Conservation (phyloP, 768 basidiomycete genomes). For the Suillus cothurnatus region DNA sequence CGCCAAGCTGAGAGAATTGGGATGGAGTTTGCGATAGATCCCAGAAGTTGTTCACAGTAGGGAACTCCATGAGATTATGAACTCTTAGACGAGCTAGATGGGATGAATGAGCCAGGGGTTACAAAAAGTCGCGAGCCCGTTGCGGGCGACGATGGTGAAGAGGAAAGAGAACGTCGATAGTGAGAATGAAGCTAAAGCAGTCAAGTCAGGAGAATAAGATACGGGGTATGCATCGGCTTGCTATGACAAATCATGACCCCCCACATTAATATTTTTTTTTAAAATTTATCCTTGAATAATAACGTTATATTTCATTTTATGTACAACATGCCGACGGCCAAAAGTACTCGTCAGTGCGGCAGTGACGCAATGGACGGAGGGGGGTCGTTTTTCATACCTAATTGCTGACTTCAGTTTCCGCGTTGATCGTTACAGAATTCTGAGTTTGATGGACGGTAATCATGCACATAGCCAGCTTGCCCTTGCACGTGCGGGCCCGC, state of each 20-base stretch:
- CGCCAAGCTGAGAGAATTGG: constrained; percentile 62
- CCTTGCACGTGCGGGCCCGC: constrained; percentile 4
- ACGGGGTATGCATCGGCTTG: constrained; percentile 4
- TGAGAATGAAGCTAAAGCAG: constrained; percentile 1
- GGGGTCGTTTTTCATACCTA: not conserved
- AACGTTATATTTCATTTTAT: not conserved
- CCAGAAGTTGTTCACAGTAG: constrained; percentile 59
- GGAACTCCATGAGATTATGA: constrained; percentile 31
- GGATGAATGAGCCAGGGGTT: not conserved
- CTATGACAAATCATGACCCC: constrained; percentile 11
- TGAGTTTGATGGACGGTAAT: constrained; percentile 7
- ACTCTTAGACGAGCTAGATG: not conserved
- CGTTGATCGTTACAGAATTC: constrained; percentile 6
- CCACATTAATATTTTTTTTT: constrained; percentile 3
- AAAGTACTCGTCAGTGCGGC: constrained; percentile 3
- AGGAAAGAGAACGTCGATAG: not conserved
- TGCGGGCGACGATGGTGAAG: not conserved
- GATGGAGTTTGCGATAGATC: constrained; percentile 60
- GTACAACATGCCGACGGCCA: constrained; percentile 6
- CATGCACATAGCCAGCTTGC: not conserved
- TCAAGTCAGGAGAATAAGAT: constrained; percentile 10
- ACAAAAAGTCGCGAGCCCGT: not conserved
- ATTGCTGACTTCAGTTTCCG: constrained; percentile 11
- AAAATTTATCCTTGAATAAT: constrained; percentile 3
- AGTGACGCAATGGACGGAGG: not conserved